Evolutionary conservation across 139 green algal genomes (phyloP), one percentile per base, ranked within the genome.

Genomic region (Pseudopediastrum boryanum): DNA sequence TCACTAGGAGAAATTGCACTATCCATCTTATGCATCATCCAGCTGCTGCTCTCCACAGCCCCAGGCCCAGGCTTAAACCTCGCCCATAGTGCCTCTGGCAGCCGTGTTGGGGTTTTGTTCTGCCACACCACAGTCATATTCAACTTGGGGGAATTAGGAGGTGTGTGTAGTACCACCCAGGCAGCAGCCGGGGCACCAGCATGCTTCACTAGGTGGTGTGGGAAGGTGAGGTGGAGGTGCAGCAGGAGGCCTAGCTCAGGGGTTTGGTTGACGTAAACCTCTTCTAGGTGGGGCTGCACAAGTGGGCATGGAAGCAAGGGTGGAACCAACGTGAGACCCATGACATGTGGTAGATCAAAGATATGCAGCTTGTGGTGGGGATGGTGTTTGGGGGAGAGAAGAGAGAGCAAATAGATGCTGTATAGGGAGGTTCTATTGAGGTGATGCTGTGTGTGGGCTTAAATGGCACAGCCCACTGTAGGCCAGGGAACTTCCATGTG

Each of bases 91-190:
- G 88, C 80, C 80, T 93, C 89, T 21, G 89, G 89, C 70, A 93
- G 84, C 19, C 89, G 76, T 3, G 89, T 93, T 29, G 88, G 46
- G 16, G 85, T 90, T 75, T 93, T 93, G 84, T 91, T 75, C 68
- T 89, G 78, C 85, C 81, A 88, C 3, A 69, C 56, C 19, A 93
- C 41, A 29, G 61, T 74, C 1, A 90, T 9, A 0, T 61, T 35
- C 21, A 91, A 77, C n/a, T 42, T 41, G 1, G 19, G 6, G 0
- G 41, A 61, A 25, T 73, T 63, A 0, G 78, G 27, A 0, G 61
- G 76, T 1, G 75, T 77, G 23, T 43, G 56, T 23, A 89, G 78
- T 42, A 85, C 73, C 5, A 83, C 64, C 81, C 76, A 88, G 0
- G 86, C 61, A 2, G 72, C 66, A 42, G 35, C 41, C 3, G 87